A percentile compares a stretch with the other conserved stretches of the same genome.
Evolutionary conservation across 257 asterid genomes (phyloP).

Genomic region (Lycium barbarum): DNA sequence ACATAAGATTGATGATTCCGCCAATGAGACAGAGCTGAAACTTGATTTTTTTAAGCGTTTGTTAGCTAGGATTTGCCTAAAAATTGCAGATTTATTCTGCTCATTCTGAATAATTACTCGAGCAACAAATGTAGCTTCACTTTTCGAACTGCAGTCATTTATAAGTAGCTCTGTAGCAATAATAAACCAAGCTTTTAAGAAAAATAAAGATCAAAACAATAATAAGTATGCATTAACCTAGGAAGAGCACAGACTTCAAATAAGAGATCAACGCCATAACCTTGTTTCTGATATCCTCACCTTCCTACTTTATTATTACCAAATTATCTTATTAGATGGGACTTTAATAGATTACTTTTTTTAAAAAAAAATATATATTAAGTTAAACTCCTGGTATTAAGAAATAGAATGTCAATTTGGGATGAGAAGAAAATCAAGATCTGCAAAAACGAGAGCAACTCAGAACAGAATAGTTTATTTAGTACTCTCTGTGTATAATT

Average conservation of each 20-base stretch:
- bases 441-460: no score
- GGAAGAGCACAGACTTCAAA: background rate
- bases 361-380: no score
- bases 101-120: background rate
- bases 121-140: background rate
- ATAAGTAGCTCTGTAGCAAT: background rate
- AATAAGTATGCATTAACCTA: background rate
- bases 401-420: no score
- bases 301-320: background rate
- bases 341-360: background rate
- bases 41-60: background rate
- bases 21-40: background rate
- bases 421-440: no score
- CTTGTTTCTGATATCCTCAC: background rate
- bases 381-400: no score
- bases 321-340: background rate
- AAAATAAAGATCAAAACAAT: background rate
- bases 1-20: constrained; percentile 24
- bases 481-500: no score
- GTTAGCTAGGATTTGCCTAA: background rate
- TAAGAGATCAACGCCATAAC: background rate
- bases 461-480: no score
- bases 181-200: background rate
- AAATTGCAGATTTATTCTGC: background rate
- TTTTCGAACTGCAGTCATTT: background rate